Evolutionary conservation across 2,329 filamentous ascomycete genomes (phyloP).

Genomic region (Fonsecaea pedrosoi): DNA sequence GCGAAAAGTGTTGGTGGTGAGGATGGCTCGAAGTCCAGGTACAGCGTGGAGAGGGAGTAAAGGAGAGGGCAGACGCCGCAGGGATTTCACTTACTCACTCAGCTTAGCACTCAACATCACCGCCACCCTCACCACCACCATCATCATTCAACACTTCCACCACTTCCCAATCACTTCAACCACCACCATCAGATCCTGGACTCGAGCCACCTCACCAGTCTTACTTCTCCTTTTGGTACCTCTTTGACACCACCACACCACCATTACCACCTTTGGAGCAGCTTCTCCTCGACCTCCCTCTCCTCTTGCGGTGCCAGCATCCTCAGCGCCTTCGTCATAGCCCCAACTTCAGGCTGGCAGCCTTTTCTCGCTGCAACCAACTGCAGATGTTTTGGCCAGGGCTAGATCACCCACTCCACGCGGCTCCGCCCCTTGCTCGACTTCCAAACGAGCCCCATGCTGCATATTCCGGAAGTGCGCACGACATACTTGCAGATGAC

Average conservation of each 20-base stretch:
- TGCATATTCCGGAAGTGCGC: slow-evolving; percentile 25
- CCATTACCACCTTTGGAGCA: background rate
- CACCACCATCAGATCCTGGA: background rate
- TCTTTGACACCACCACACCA: slow-evolving; percentile 12
- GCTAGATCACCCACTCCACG: slow-evolving; percentile 12
- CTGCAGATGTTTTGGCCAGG: slow-evolving; percentile 14
- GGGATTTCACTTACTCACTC: background rate
- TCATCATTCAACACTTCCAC: background rate
- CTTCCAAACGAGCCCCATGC: slow-evolving; percentile 20
- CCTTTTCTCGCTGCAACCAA: slow-evolving; percentile 10
- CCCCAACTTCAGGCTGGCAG: background rate
- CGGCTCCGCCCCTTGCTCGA: slow-evolving; percentile 30
- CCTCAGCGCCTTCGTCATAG: background rate
- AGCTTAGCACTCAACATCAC: background rate
- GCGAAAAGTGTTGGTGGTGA: background rate
- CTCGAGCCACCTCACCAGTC: background rate
- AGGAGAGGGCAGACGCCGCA: background rate
- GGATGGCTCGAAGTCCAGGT: background rate
- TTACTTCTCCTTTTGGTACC: slow-evolving; percentile 1
- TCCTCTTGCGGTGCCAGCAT: background rate
- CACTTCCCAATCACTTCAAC: slow-evolving; percentile 4
- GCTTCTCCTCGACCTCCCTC: background rate
- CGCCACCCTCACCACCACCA: background rate
- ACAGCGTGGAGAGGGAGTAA: background rate
- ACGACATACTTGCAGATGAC: slow-evolving; percentile 36